These are phyloP conservation scores for Trematosphaeria pertusa DNA, from an alignment of 2,329 filamentous ascomycete species.

Conservation along the genomic window DNA sequence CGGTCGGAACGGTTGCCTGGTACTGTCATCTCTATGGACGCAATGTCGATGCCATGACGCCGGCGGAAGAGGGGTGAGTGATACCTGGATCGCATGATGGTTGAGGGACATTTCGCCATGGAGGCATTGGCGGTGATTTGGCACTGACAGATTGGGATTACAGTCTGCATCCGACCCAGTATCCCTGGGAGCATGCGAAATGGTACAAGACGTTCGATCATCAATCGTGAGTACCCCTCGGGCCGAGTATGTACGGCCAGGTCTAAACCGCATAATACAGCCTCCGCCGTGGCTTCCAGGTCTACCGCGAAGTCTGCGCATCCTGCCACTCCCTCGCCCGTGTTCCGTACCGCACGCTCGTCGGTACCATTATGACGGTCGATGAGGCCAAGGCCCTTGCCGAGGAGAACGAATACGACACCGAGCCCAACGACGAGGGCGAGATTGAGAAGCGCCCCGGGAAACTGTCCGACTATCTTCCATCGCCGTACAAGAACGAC, in stretches of 20 bases:
- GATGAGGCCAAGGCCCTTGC: slow-evolving; percentile 97
- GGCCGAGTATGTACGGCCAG: no score
- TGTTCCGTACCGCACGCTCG: slow-evolving; percentile 90
- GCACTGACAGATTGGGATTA: slow-evolving; percentile 31
- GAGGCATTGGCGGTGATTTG: slow-evolving; percentile 33
- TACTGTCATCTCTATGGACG: slow-evolving; percentile 97
- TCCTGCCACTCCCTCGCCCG: slow-evolving; percentile 96
- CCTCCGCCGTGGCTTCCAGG: slow-evolving; percentile 98
- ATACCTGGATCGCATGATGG: slow-evolving; percentile 20
- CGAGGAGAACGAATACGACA: slow-evolving; percentile 98
- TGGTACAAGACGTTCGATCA: slow-evolving; percentile 97
- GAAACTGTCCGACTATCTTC: slow-evolving; percentile 98
- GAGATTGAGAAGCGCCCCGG: slow-evolving; percentile 98
- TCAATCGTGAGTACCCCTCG: slow-evolving; percentile 75
- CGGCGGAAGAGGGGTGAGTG: slow-evolving; percentile 97
- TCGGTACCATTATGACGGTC: slow-evolving; percentile 91
- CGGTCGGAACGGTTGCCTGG: slow-evolving; percentile 90
- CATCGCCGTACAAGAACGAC: slow-evolving; percentile 96
- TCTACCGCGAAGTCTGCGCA: slow-evolving; percentile 98
- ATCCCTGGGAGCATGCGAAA: slow-evolving; percentile 95
- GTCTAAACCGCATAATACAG: no score
- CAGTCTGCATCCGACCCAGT: slow-evolving; percentile 89
- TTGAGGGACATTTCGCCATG: slow-evolving; percentile 33
- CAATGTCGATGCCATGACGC: slow-evolving; percentile 86
- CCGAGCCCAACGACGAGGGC: slow-evolving; percentile 96